Percentiles rank a stretch among this genome's conserved stretches.
phyloP scores from a whole-genome alignment of 2,329 filamentous ascomycete genomes.

The Xylaria sp. region DNA sequence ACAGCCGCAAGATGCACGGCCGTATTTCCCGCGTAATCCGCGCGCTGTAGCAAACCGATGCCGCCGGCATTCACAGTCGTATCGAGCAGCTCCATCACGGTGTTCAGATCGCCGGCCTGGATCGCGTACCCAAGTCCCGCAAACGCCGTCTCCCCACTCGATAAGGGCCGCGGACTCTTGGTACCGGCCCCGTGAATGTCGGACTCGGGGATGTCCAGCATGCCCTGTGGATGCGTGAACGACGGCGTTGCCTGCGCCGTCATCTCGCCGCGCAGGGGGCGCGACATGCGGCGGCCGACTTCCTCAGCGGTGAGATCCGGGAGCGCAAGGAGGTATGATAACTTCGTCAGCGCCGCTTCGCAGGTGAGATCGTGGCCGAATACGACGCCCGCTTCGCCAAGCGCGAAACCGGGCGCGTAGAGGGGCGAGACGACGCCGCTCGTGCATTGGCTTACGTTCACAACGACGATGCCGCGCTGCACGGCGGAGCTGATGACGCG shows the following conservation, averaged over 20 bases:
- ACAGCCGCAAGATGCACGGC: slow-evolving; percentile 54
- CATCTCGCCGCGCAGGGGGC: slow-evolving; percentile 76
- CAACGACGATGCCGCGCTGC: slow-evolving; percentile 73
- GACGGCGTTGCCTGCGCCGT: slow-evolving; percentile 68
- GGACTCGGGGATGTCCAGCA: slow-evolving; percentile 40
- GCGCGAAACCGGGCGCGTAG: slow-evolving; percentile 71
- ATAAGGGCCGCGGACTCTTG: slow-evolving; percentile 43
- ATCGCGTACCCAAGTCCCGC: slow-evolving; percentile 77
- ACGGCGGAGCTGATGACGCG: slow-evolving; percentile 73
- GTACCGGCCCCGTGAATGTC: slow-evolving; percentile 46
- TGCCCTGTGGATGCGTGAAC: slow-evolving; percentile 68
- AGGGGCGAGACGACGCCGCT: slow-evolving; percentile 70
- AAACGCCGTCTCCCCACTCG: slow-evolving; percentile 56
- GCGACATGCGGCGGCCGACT: slow-evolving; percentile 65
- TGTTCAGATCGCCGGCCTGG: slow-evolving; percentile 60
- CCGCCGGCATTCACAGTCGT: slow-evolving; percentile 57
- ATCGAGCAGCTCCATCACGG: slow-evolving; percentile 62
- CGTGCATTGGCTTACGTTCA: slow-evolving; percentile 87
- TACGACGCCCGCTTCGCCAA: slow-evolving; percentile 79
- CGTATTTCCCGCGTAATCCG: slow-evolving; percentile 79
- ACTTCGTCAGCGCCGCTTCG: slow-evolving; percentile 85
- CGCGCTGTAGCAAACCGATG: slow-evolving; percentile 63
- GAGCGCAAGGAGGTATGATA: slow-evolving; percentile 74
- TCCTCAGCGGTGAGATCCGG: slow-evolving; percentile 59
- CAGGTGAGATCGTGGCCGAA: slow-evolving; percentile 86